Base-by-base conservation (phyloP, 192 early-diverging fungal species). In the Thoreauomyces humboldtii region DNA sequence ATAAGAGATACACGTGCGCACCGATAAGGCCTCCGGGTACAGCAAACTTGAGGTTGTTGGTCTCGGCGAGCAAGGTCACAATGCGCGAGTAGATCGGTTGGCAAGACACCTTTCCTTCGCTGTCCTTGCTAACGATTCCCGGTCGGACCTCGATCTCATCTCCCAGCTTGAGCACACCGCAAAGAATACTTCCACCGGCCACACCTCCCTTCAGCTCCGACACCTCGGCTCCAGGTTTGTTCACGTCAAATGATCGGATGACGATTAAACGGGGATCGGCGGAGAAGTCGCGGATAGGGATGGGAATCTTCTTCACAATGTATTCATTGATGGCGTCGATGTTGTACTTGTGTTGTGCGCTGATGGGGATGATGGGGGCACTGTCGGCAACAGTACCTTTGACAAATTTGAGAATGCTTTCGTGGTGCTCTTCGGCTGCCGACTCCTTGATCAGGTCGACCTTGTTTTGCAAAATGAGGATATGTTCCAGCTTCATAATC, bases 21-120 rank as follows among this genome's bases (percentile, higher is more conserved):
- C 92, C 94, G 71, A 99, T 99, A 43, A 99, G 84, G 59, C 97
- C 97, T 60, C 97, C 97, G n/a, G 97, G 95, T 57, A 99, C 95
- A 31, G 97, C 97, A 80, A 96, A 99, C 80, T 96, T 81, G 22
- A 99, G 79, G 55, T 87, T 77, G 75, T 99, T 99, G 38, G 71
- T 64, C 75, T 99, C 95, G 28, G 97, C 89, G 63, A 87, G 80
- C 25, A 99, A 83, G 7, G 91, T 80, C 22, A 97, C 73, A 58
- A 99, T 93, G 44, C 88, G 82, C 29, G 94, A 94, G 61, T 92
- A 89, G 57, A 97, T 92, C 15, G 94, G 91, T 42, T 86, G 73
- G 77, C 91, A 92, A 44, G 78, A 77, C 64, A 94, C 84, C 70
- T 88, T 86, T 47, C 89, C 89, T 60, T 93, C 86, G 54, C 75